phyloP scores from a whole-genome alignment of 495 filamentous ascomycete species.

The Podospora anserina region DNA sequence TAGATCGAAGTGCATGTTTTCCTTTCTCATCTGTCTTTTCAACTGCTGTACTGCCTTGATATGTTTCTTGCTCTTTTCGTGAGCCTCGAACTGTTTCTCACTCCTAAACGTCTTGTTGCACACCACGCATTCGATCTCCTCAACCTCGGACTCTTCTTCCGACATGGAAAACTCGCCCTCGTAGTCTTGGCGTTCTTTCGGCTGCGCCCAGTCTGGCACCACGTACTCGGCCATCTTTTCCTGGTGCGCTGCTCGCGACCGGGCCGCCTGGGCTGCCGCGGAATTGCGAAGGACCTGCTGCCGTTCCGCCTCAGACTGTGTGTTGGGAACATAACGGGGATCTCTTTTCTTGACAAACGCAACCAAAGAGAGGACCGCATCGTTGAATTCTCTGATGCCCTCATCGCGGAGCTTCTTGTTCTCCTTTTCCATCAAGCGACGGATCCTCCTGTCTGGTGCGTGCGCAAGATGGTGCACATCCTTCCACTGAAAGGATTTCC shows the following conservation, averaged over 20 bases:
- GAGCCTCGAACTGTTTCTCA: conserved; percentile 84
- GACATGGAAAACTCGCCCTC: conserved; percentile 42
- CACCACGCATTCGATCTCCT: conserved; percentile 81
- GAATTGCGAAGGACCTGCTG: conserved; percentile 76
- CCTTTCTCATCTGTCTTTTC: conserved; percentile 74
- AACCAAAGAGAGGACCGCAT: conserved; percentile 81
- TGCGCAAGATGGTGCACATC: conserved; percentile 78
- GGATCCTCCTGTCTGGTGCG: conserved; percentile 78
- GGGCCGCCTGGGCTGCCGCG: conserved; percentile 77
- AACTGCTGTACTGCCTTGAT: conserved; percentile 77
- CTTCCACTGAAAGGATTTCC: conserved; percentile 84
- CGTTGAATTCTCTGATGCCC: conserved; percentile 83
- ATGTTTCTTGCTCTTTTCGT: conserved; percentile 97
- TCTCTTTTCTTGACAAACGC: conserved; percentile 91
- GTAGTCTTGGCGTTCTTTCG: conserved; percentile 43
- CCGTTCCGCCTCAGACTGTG: conserved; percentile 72
- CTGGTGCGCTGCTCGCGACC: conserved; percentile 75
- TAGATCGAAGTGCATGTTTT: conserved; percentile 62
- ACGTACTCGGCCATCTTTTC: conserved; percentile 63
- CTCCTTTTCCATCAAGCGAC: conserved; percentile 91
- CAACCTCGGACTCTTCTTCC: conserved; percentile 57
- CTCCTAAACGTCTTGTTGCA: conserved; percentile 94
- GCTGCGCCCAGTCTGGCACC: conserved; percentile 75
- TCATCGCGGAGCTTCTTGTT: conserved; percentile 84
- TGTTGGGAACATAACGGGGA: conserved; percentile 67